Base-by-base conservation (phyloP, 2,329 filamentous ascomycete genomes). In the Hypoxylon sp. region DNA sequence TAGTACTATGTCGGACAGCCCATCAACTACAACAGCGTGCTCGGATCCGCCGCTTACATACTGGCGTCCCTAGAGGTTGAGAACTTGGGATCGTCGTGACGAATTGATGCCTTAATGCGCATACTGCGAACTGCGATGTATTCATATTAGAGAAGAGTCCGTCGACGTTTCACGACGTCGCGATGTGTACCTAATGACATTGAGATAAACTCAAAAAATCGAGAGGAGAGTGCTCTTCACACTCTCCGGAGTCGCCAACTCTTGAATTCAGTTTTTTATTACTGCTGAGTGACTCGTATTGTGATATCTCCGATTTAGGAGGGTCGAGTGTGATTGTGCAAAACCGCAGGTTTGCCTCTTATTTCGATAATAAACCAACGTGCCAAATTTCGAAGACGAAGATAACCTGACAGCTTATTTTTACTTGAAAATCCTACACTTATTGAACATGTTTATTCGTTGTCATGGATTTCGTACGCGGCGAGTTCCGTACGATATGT, bases 11-110 rank as follows among this genome's bases (percentile, higher is more conserved):
- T 76, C 14, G 37, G 61, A 8, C 77, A 76, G 57, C 79, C 80
- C 5, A 67, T 81, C 34, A 53, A 72, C 8, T 77, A 75, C 32
- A 79, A 81, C 61, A 80, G 77, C 59, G 71, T 80, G 25, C 74
- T 80, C 5, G 79, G 80, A 4, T 77, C 77, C 25, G 77, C 75
- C 1, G 75, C 78, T 0, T 81, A 78, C 61, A 57, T 81, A 2
- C 68, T 81, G 37, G 78, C 79, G 0, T 77, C 78, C 0, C 63
- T 81, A 7, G 80, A 81, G 61, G 73, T 73, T 1, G 79, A 81
- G 69, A 70, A 63, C 12, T 30, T 74, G 21, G 32, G n/a, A 14
- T 32, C 1, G 12, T 63, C 1, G 12, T 63, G n/a, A 63, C 16
- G 34, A 16, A 43, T 47, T 23, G 2, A 53, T n/a, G 21, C 16